These are phyloP conservation scores for Trypanosoma scelopori DNA, from an alignment of 208 protist species.

Conservation along the genomic window DNA sequence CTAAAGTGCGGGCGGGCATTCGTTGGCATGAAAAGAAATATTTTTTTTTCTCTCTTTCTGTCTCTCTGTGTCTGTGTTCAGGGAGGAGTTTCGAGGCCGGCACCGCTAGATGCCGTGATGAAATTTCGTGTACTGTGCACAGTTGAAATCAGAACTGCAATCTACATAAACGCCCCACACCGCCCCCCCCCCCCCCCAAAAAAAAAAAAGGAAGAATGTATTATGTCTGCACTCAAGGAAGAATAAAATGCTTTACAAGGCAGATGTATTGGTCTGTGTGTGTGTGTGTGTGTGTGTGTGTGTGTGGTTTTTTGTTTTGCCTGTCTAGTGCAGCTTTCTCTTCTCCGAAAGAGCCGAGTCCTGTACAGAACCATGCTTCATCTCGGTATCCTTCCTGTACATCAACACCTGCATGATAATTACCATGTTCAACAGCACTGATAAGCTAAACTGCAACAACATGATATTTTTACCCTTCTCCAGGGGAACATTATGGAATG, in stretches of 20 bases:
- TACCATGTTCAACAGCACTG: constrained; percentile 57
- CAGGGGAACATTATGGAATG: constrained; percentile 74
- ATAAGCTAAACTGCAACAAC: constrained; percentile 60
- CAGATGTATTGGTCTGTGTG: no score
- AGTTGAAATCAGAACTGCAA: no score
- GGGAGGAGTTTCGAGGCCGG: no score
- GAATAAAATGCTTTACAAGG: neutral
- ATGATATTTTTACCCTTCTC: constrained; percentile 78
- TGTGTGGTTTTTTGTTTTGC: constrained; percentile 13
- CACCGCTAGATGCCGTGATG: no score
- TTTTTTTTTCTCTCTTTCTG: neutral
- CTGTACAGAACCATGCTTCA: neutral
- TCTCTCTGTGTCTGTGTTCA: neutral
- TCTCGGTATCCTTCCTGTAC: constrained; percentile 31
- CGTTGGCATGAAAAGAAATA: neutral
- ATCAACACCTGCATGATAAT: constrained; percentile 73
- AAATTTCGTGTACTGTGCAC: no score
- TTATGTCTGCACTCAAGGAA: neutral
- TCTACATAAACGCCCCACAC: no score
- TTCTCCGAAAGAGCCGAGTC: neutral
- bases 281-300: neutral
- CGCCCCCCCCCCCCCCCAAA: no score
- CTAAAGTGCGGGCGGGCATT: neutral
- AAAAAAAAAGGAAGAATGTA: neutral
- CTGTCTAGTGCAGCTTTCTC: neutral